Conservation (phyloP, 2,329 filamentous ascomycete species). For the Venturia aucupariae region DNA sequence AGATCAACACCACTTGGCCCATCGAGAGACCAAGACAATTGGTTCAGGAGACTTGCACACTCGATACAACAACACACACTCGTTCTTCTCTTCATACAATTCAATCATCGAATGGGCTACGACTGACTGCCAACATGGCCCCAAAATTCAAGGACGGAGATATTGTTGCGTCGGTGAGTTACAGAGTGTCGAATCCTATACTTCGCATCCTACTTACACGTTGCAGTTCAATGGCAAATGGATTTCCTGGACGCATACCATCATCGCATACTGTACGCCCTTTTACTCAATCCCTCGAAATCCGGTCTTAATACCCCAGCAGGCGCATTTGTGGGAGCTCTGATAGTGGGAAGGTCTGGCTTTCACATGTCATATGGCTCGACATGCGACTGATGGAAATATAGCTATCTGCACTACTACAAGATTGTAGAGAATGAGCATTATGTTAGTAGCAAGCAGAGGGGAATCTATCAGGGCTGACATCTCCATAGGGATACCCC, state of each 20-base stretch:
- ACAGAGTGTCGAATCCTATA: conserved; percentile 1
- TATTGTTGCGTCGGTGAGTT: conserved; percentile 49
- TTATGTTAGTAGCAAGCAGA: conserved; percentile 44
- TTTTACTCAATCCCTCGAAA: neutral
- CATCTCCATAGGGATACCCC: conserved; percentile 41
- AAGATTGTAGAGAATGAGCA: conserved; percentile 98
- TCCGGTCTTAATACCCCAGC: neutral
- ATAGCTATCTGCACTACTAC: conserved; percentile 69
- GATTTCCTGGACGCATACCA: conserved; percentile 82
- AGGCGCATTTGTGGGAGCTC: conserved; percentile 80
- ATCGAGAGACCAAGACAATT: neutral
- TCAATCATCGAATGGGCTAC: conserved; percentile 19
- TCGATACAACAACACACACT: neutral
- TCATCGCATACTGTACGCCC: conserved; percentile 62
- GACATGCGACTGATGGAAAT: neutral
- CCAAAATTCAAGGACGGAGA: conserved; percentile 55
- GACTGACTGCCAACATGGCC: conserved; percentile 37
- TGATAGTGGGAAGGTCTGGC: conserved; percentile 58
- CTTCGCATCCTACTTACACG: conserved; percentile 17
- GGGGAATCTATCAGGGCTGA: conserved; percentile 17
- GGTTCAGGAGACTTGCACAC: neutral
- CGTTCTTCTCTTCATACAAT: conserved; percentile 22
- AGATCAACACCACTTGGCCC: neutral
- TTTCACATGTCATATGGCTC: neutral
- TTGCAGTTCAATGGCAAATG: conserved; percentile 72